phyloP scores from a whole-genome alignment of 768 basidiomycete genomes.

The Amanita exitialis region DNA sequence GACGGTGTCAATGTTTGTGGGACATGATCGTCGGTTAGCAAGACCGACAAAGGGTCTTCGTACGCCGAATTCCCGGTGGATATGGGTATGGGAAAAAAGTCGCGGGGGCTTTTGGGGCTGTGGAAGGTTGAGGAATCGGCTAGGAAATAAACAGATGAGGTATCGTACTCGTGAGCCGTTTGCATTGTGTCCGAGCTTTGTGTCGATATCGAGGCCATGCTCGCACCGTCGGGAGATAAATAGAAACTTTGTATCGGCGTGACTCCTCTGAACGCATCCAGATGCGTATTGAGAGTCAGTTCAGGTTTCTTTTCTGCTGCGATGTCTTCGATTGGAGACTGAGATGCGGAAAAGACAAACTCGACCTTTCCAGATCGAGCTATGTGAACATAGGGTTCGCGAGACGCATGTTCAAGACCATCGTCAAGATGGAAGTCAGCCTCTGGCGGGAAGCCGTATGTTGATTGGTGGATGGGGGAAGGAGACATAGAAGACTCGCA shows the following conservation, averaged over 20 bases:
- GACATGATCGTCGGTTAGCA: background rate
- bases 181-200: conserved; percentile 4
- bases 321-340: background rate
- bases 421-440: background rate
- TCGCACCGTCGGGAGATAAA: background rate
- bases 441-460: conserved; percentile 1
- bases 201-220: conserved; percentile 5
- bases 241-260: conserved; percentile 1
- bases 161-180: conserved; percentile 6
- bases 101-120: conserved; percentile 1
- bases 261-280: conserved; percentile 4
- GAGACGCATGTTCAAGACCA: background rate
- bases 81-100: background rate
- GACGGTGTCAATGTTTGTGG: background rate
- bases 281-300: conserved; percentile 5
- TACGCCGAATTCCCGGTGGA: conserved; percentile 1
- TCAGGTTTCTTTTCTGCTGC: background rate
- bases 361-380: background rate
- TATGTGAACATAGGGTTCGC: conserved; percentile 2
- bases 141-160: conserved; percentile 6
- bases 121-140: conserved; percentile 3
- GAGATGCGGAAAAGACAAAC: background rate
- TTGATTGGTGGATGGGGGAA: background rate
- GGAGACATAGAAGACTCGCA: conserved; percentile 4
- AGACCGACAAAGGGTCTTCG: conserved; percentile 3